Base-by-base conservation (phyloP, 768 basidiomycete species). In the Boletus subcaerulescens region DNA sequence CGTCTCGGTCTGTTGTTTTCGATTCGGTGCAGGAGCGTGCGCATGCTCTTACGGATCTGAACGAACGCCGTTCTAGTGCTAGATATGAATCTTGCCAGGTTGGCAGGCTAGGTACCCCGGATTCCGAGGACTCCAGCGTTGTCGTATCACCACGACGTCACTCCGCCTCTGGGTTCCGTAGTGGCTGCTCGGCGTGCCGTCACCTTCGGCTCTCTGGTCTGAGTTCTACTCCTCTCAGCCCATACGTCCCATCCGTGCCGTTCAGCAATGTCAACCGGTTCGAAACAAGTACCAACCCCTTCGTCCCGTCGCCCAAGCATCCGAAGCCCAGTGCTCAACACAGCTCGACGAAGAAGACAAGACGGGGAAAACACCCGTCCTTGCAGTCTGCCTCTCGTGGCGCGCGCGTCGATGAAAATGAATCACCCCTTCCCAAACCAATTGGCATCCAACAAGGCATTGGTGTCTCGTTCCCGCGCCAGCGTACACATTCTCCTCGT, bases 171-270 rank as follows among this genome's bases (percentile, higher is more conserved):
- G 61, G 48, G 52, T 68, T 69, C 59, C 67, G 67, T 6, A 69
- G 63, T 56, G 67, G 67, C 44, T 68, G 67, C 54, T 48, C 57
- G 7, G 65, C 67, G 12, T 69, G 67, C 57, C 63, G 60, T 47
- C 65, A 62, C 18, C 55, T 49, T 44, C 67, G 65, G 31, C 15
- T 53, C 18, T 60, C 59, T 11, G 39, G 42, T 39, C 36, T 54
- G 39, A 17, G 3, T 15, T 62, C 57, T 15, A 7, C 52, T 17
- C 64, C 58, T n/a, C 40, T 52, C 20, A 64, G 42, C 31, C 58
- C 57, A 43, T 48, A 13, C 14, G 47, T 39, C 29, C 10, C n/a
- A 7, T 31, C 42, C 18, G 22, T 46, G 36, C 56, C 52, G 20
- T 40, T 60, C 10, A 35, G 24, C 35, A 17, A 48, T 4, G 35